Conservation (phyloP, 1,139 yeast species). For the Debaryomyces sp. region DNA sequence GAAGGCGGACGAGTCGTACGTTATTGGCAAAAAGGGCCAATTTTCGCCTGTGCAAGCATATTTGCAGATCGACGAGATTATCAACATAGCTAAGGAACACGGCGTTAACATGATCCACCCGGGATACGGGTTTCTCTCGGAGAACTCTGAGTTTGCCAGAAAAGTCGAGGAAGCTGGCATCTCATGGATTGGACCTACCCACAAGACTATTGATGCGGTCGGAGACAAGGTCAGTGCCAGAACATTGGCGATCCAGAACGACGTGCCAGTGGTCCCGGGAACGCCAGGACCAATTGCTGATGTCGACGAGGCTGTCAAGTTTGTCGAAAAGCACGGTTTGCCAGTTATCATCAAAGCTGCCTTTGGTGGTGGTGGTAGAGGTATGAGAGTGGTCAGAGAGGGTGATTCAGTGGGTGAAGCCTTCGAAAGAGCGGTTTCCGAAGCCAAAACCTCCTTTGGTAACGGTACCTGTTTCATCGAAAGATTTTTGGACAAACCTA, state of each 20-base stretch:
- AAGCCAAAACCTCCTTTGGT: slow-evolving; percentile 93
- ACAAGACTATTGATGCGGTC: slow-evolving; percentile 88
- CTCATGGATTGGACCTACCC: slow-evolving; percentile 95
- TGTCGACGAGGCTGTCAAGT: slow-evolving; percentile 74
- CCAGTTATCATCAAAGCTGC: slow-evolving; percentile 99
- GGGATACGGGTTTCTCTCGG: slow-evolving; percentile 95
- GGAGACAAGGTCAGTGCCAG: slow-evolving; percentile 98
- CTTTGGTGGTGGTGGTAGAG: slow-evolving; percentile 99
- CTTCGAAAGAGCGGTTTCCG: slow-evolving; percentile 89
- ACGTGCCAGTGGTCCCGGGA: slow-evolving; percentile 97
- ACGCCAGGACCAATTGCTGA: slow-evolving; percentile 94
- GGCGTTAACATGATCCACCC: slow-evolving; percentile 97
- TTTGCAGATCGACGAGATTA: slow-evolving; percentile 92
- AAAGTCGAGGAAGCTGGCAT: slow-evolving; percentile 91
- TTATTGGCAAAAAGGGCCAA: slow-evolving; percentile 87
- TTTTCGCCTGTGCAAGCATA: slow-evolving; percentile 96
- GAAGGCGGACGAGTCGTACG: slow-evolving; percentile 91
- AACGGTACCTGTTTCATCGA: slow-evolving; percentile 98
- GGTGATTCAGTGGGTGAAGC: slow-evolving; percentile 95
- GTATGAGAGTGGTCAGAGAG: slow-evolving; percentile 98
- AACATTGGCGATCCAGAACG: slow-evolving; percentile 74
- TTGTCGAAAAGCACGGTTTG: slow-evolving; percentile 82
- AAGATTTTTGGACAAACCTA: slow-evolving; percentile 92
- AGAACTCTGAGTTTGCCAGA: slow-evolving; percentile 91
- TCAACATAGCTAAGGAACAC: slow-evolving; percentile 85